phyloP scores from a whole-genome alignment of 2,329 filamentous ascomycete species.

The Thielaviopsis euricoi region DNA sequence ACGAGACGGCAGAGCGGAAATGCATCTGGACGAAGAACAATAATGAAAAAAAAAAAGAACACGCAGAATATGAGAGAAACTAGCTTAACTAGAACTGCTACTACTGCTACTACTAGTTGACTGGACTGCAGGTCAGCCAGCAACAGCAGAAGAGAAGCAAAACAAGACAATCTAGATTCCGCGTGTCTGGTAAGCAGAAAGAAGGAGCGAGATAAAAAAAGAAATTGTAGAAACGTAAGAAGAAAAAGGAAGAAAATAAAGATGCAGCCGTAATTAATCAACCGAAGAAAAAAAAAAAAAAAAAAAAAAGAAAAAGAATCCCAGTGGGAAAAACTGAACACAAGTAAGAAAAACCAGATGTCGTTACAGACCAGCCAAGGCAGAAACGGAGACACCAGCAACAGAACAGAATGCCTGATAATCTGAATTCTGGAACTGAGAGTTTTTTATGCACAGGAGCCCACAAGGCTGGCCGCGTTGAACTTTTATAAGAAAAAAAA shows the following conservation, averaged over 20 bases:
- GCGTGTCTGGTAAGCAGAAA: background rate
- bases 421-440: too few species aligned
- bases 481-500: too few species aligned
- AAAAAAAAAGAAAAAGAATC: background rate
- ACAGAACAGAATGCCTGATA: too few species aligned
- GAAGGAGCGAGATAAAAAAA: background rate
- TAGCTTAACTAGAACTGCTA: too few species aligned
- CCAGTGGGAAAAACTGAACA: too few species aligned
- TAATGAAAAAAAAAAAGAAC: background rate
- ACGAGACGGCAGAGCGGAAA: constrained; percentile 9
- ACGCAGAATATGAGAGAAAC: too few species aligned
- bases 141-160: background rate
- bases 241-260: background rate
- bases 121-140: background rate
- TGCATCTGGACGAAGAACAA: background rate
- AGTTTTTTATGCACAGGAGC: too few species aligned
- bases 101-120: background rate
- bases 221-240: background rate
- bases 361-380: too few species aligned
- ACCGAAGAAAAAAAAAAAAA: background rate
- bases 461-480: too few species aligned
- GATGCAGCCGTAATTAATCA: background rate
- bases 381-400: too few species aligned
- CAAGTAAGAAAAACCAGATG: too few species aligned
- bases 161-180: background rate